phyloP scores from a whole-genome alignment of 441 rosid species.

The Populus hybrid region DNA sequence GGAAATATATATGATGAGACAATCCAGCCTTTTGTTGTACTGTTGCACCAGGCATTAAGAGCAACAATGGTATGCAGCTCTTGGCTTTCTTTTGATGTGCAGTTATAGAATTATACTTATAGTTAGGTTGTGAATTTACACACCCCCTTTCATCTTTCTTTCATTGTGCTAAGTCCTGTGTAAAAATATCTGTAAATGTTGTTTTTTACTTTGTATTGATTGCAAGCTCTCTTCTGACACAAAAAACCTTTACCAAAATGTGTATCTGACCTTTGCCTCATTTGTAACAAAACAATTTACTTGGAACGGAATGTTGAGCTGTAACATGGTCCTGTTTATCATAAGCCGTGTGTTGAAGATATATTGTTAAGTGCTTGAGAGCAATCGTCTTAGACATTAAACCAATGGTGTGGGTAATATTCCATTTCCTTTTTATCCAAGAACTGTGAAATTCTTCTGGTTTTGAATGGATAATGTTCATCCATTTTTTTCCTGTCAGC shows the following conservation, averaged over 20 bases:
- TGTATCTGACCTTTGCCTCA: conserved; percentile 2
- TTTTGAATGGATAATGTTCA: not conserved
- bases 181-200: conserved; percentile 37
- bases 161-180: conserved; percentile 20
- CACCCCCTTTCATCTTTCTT: not conserved
- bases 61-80: conserved; percentile 8
- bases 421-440: not conserved
- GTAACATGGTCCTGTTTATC: not conserved
- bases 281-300: conserved; percentile 11
- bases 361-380: not conserved
- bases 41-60: not conserved
- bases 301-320: conserved; percentile 12
- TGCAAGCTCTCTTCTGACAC: conserved; percentile 24
- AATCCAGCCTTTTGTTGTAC: conserved; percentile 6
- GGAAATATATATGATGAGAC: not conserved
- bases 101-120: not conserved
- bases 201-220: conserved; percentile 10
- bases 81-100: conserved; percentile 7
- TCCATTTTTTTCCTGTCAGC: not conserved
- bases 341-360: not conserved
- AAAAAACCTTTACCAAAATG: conserved; percentile 9
- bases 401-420: not conserved
- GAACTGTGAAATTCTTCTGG: not conserved
- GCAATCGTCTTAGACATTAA: not conserved
- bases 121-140: conserved; percentile 16